phyloP scores from a whole-genome alignment of 345 rosid genomes.

The Abelmoschus esculentus region DNA sequence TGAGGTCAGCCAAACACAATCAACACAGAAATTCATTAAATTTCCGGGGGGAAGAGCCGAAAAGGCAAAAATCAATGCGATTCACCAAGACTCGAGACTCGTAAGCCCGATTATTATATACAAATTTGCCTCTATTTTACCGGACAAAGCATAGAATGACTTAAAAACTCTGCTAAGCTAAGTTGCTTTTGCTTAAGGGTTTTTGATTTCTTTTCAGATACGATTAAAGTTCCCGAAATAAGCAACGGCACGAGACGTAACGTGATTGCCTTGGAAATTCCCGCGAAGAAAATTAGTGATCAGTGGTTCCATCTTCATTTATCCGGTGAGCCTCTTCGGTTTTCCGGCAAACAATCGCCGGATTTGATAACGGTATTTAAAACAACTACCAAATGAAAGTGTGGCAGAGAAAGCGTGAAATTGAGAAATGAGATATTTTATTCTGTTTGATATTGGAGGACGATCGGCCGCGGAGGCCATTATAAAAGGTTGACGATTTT shows the following conservation, averaged over 20 bases:
- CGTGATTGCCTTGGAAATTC: constrained; percentile 16
- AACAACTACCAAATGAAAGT: background rate
- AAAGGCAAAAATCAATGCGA: constrained; percentile 17
- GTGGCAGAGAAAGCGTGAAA: constrained; percentile 4
- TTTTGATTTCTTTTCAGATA: constrained; percentile 11
- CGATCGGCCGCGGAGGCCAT: background rate
- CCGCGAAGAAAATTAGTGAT: constrained; percentile 16
- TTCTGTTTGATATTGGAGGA: background rate
- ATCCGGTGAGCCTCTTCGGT: background rate
- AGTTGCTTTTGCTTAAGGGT: constrained; percentile 28
- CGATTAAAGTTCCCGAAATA: constrained; percentile 40
- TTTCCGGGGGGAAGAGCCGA: background rate
- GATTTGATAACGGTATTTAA: background rate
- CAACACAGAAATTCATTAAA: constrained; percentile 21
- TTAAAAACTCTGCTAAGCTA: constrained; percentile 44
- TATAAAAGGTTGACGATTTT: constrained; percentile 1
- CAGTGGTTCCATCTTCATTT: constrained; percentile 14
- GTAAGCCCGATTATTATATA: constrained; percentile 23
- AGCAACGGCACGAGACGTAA: constrained; percentile 40
- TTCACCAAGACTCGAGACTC: constrained; percentile 23
- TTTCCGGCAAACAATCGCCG: constrained; percentile 14
- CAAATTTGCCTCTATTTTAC: constrained; percentile 28
- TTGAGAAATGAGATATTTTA: background rate
- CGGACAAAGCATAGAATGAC: constrained; percentile 53
- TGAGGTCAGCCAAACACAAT: constrained; percentile 15